Percentiles rank a stretch among this genome's conserved stretches.
Conservation (phyloP, 2,329 filamentous ascomycete genomes). For the Orbilia brochopaga region DNA sequence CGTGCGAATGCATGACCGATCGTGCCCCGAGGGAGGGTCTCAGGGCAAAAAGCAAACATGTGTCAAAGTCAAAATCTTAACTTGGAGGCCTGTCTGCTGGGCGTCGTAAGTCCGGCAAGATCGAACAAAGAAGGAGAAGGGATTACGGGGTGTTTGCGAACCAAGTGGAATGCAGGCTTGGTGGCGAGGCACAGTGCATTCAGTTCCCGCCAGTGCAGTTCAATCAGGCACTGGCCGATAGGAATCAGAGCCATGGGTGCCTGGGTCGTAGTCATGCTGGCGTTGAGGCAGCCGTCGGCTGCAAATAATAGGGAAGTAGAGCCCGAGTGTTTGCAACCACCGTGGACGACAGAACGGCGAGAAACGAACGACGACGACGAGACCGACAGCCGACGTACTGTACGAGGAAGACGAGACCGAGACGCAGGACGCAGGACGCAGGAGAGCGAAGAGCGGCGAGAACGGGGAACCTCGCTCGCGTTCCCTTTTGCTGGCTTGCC, state of each 20-base stretch:
- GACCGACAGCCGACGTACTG: background rate
- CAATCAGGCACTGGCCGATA: conserved; percentile 1
- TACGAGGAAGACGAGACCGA: background rate
- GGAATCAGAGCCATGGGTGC: background rate
- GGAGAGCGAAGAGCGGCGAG: conserved; percentile 9
- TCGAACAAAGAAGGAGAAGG: conserved; percentile 26
- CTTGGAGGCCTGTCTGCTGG: conserved; percentile 21
- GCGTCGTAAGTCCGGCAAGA: conserved; percentile 42
- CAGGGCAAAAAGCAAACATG: conserved; percentile 45
- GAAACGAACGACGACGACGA: background rate
- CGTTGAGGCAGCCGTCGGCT: conserved; percentile 27
- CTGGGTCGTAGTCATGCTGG: background rate
- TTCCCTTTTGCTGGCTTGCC: too few relatives aligned
- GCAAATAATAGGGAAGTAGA: conserved; percentile 42
- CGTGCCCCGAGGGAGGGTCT: conserved; percentile 38
- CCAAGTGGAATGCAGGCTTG: conserved; percentile 23
- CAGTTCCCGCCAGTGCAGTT: background rate
- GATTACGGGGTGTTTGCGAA: conserved; percentile 30
- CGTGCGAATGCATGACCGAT: conserved; percentile 33
- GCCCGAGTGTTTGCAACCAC: conserved; percentile 25
- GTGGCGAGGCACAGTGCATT: conserved; percentile 15
- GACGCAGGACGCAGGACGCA: conserved; percentile 2
- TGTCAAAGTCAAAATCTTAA: conserved; percentile 23
- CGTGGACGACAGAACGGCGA: conserved; percentile 20
- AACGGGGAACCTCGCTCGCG: conserved; percentile 4